Base-by-base conservation (phyloP, 2,329 filamentous ascomycete species). In the Cladophialophora exuberans region DNA sequence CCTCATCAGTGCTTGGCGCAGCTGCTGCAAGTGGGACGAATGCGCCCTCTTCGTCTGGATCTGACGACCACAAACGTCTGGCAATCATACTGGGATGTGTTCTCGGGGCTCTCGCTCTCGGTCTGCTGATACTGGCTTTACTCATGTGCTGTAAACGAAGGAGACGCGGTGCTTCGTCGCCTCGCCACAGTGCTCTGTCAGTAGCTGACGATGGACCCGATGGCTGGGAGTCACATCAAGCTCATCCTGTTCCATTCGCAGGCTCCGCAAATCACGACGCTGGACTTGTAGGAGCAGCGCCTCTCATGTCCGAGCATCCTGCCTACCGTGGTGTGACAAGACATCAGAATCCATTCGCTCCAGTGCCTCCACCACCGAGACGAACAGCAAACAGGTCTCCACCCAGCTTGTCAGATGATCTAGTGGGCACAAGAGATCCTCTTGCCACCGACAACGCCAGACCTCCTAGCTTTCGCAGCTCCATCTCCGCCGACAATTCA, bases 271-370 rank as follows among this genome's bases (percentile, higher is more conserved):
- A 30, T 28, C 58, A 46, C 41, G 41, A 11, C 7, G 10, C 17
- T 25, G 35, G 20, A 18, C 22, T 28, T 31, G 15, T 30, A 7
- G 51, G 44, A 25, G 31, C 26, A 13, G 56, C 61, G 15, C 61
- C 61, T 38, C 39, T 54, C 9, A 64, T 65, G 61, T 45, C 59
- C 6, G 52, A 65, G 22, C 59, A 60, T 52, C 49, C 57, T 23
- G 52, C 51, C 15, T 57, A 51, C 43, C 56, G 56, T 15, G 39
- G 31, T 31, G 17, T 28, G 15, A 43, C 48, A 28, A 50, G 38
- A 17, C 49, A 59, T 31, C 54, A 62, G 49, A 65, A 65, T 41
- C 63, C 63, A 17, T 65, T 65, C 44, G 58, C 59, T 7, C 63
- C 63, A 4, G 49, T 60, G 1, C 56, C 60, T 28, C 63, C 63